phyloP scores from a whole-genome alignment of 148 eudicot species.

The Nepenthes gracilis region DNA sequence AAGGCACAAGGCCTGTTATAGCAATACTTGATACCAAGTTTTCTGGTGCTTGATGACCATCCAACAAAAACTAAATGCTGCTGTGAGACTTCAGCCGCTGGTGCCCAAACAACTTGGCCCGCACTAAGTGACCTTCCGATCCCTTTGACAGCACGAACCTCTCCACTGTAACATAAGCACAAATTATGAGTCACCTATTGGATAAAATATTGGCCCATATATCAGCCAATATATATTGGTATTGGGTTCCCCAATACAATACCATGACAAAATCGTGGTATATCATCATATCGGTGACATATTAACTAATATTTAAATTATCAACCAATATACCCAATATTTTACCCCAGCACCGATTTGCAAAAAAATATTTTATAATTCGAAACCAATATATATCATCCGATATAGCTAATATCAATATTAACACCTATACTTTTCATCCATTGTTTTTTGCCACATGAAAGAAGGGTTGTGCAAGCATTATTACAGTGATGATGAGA shows the following conservation, averaged over 20 bases:
- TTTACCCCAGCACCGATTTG: no score
- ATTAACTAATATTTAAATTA: no score
- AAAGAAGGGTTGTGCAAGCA: not conserved
- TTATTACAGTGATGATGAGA: not conserved
- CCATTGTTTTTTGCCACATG: not conserved
- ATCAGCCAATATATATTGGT: no score
- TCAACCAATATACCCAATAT: no score
- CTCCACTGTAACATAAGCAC: slow-evolving; percentile 47
- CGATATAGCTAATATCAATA: no score
- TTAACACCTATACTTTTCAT: no score
- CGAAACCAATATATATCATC: no score
- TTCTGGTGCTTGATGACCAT: slow-evolving; percentile 58
- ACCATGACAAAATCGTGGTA: no score
- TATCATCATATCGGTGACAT: no score
- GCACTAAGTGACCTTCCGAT: slow-evolving; percentile 57
- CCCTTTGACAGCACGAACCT: slow-evolving; percentile 55
- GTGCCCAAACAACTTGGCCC: slow-evolving; percentile 95
- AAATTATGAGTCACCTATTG: not conserved
- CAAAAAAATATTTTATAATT: no score
- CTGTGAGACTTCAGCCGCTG: slow-evolving; percentile 27
- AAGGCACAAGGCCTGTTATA: slow-evolving; percentile 77
- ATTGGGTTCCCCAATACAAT: no score
- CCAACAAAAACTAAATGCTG: slow-evolving; percentile 81
- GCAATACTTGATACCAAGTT: slow-evolving; percentile 80
- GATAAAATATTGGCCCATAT: no score